Evolutionary conservation across 768 basidiomycete species (phyloP).

Genomic region (Termitomyces sp.): DNA sequence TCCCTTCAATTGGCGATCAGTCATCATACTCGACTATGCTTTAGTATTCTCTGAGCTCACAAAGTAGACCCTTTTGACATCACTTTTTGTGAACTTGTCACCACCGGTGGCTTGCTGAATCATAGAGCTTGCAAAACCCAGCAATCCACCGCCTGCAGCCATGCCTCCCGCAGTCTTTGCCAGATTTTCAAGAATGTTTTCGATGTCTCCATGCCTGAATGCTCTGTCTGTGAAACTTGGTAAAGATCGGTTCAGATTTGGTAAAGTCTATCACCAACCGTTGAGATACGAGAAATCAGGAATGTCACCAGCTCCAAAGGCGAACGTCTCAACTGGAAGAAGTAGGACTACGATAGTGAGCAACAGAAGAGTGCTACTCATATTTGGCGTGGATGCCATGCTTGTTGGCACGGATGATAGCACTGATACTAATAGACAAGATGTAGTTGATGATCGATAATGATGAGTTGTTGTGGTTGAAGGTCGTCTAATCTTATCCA

Average conservation of each 20-base stretch:
- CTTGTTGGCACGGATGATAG: background rate
- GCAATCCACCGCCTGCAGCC: conserved; percentile 39
- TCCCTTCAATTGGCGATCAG: conserved; percentile 29
- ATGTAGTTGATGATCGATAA: conserved; percentile 1
- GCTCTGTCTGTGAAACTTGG: conserved; percentile 46
- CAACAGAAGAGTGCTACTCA: conserved; percentile 27
- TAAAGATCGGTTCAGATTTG: background rate
- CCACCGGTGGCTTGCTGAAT: conserved; percentile 40
- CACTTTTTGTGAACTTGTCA: conserved; percentile 55
- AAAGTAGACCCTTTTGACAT: conserved; percentile 66
- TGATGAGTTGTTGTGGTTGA: background rate
- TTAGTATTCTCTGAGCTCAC: conserved; percentile 24
- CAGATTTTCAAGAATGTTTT: conserved; percentile 56
- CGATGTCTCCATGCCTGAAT: conserved; percentile 74
- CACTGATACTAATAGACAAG: background rate
- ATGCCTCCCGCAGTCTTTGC: conserved; percentile 48
- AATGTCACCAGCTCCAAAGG: conserved; percentile 65
- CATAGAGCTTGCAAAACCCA: conserved; percentile 45
- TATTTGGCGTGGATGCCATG: conserved; percentile 24
- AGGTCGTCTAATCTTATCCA: background rate
- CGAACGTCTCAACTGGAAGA: conserved; percentile 37
- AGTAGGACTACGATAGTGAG: conserved; percentile 33
- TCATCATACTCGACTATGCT: background rate
- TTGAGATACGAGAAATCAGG: conserved; percentile 66
- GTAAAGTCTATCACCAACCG: conserved; percentile 26